Base-by-base conservation (phyloP, 164 flowering plant genomes). In the Stephania cephalantha region DNA sequence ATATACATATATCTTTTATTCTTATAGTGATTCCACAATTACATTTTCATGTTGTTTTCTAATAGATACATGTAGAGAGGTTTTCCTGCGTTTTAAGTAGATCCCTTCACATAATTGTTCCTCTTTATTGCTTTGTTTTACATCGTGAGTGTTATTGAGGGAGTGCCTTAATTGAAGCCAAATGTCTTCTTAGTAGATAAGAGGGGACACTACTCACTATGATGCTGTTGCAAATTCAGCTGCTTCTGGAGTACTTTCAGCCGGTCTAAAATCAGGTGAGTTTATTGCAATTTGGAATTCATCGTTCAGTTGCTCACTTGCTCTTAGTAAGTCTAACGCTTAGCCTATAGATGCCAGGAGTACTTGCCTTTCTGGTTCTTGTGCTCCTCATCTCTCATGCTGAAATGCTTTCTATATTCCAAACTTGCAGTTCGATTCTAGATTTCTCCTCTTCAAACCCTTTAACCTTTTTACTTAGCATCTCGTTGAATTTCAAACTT, bases 121-220 rank as follows among this genome's bases (percentile, higher is more conserved):
- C 12, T 66, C 13, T 13, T 10, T 66, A 25, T 66, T 17, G 3
- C 13, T 66, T 8, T 30, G 6, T 29, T 66, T 30, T 66, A 66
- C 55, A 11, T 6, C 46, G 46, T 53, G 64, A 35, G 64, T 74
- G 46, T 73, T 55, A 48, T 25, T 53, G 1, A 2, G 9, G 71
- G 45, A 25, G 25, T 25, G 74, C 55, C 35, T 81, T 63, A 74
- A 55, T 15, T 69, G 7, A 31, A 64, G 67, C 75, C 72, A 52
- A 1, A 50, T 44, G 58, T 73, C 52, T 52, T 64, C 85, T 79
- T 67, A 13, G 61, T 86, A 95, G 99, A 73, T 95, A 80, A 88
- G 97, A 86, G 99, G 99, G 58, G 99, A 96, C 79, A 94, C 99
- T 63, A 65, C 99, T 55, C 99, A 96, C 80, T 96, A 96, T 82